Evolutionary conservation across 2,329 filamentous ascomycete species (phyloP).

Genomic region (Nigrospora osmanthi): DNA sequence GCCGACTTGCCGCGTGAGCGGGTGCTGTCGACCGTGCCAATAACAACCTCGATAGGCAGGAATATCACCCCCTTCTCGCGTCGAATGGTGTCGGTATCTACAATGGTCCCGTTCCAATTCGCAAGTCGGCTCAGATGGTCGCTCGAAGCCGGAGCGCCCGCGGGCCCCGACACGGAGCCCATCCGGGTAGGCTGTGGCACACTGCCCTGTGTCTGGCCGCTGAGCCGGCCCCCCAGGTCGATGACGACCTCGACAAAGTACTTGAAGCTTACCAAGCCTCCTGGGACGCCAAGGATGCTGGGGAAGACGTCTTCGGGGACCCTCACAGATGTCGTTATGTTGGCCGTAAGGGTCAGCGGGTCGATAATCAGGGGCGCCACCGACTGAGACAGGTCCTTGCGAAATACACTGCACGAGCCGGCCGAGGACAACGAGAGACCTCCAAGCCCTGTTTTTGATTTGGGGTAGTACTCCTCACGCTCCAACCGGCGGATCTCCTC

Average conservation of each 20-base stretch:
- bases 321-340: conserved; percentile 74
- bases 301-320: conserved; percentile 89
- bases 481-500: conserved; percentile 61
- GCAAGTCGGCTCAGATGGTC: conserved; percentile 36
- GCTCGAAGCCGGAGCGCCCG: conserved; percentile 16
- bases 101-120: conserved; percentile 59
- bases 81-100: conserved; percentile 79
- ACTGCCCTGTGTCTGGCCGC: conserved; percentile 41
- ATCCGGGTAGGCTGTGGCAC: conserved; percentile 31
- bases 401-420: conserved; percentile 84
- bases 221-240: conserved; percentile 81
- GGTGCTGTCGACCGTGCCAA: conserved; percentile 73
- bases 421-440: conserved; percentile 81
- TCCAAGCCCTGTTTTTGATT: conserved; percentile 77
- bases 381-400: conserved; percentile 86
- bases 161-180: conserved; percentile 25
- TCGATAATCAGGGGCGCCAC: conserved; percentile 86
- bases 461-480: conserved; percentile 79
- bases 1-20: conserved; percentile 18
- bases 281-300: conserved; percentile 82
- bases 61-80: conserved; percentile 89
- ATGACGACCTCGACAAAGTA: conserved; percentile 92
- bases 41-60: conserved; percentile 76
- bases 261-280: conserved; percentile 89
- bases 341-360: conserved; percentile 67